Base-by-base conservation (phyloP, 139 green algal genomes). In the Coccomyxa sp. region DNA sequence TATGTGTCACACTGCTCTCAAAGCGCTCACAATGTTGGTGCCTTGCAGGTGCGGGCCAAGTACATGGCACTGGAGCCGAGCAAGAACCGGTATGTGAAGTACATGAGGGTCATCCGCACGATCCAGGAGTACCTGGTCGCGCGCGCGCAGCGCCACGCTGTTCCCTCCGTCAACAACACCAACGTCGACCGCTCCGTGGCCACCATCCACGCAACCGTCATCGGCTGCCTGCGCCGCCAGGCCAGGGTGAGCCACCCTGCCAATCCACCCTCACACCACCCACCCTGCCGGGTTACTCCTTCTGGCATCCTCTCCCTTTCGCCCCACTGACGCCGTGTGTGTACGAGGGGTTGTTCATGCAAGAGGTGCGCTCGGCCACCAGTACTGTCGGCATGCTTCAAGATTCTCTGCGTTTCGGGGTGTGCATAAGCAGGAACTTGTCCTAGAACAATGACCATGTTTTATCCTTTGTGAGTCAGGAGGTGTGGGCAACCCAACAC, bases 131-230 rank as follows among this genome's bases (percentile, higher is more conserved):
- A 94, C 86, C 82, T 97, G 81, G 82, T 91, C 14, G 79, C 82
- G n/a, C 91, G 81, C 59, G 95, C 95, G 4, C 94, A 97, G 71
- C 92, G 91, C 83, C 89, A 95, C 81, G 51, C 81, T 58, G 88
- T 98, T 17, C 95, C 95, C 0, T 90, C 91, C 77, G 95, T 98
- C 28, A 92, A 98, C 88, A 98, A 98, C 91, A 95, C 93, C 45
- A 98, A 98, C 85, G 92, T 98, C 31, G 95, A 98, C 83, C 85
- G 92, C 28, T 94, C 89, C 58, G 90, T 98, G 25, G 96, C 90
- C 23, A 87, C 91, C 81, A 98, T 98, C n/a, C 95, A 98, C 85
- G 88, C 92, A 15, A 96, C 94, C 14, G 82, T 97, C 45, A 90
- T 97, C 27, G 90, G 88, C 82, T 95, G 87, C 83, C 86, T 95